phyloP scores from a whole-genome alignment of 176 grass and related monocot genomes.

The Secale cereale region DNA sequence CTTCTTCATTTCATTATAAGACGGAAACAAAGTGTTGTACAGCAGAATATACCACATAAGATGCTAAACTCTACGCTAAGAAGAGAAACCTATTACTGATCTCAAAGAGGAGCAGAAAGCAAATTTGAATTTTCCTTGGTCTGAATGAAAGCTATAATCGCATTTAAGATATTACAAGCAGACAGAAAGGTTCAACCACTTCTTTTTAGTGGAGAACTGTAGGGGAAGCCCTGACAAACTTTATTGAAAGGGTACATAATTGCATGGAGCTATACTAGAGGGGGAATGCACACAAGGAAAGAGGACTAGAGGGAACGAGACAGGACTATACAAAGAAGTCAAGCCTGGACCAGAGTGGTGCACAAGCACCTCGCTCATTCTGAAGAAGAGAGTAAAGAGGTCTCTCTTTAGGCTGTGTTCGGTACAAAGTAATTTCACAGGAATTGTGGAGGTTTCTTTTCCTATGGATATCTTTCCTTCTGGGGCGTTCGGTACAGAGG shows the following conservation, averaged over 20 bases:
- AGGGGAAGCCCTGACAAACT: not conserved
- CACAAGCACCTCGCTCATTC: not conserved
- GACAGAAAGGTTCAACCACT: not conserved
- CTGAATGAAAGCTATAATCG: not conserved
- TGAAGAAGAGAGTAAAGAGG: not conserved
- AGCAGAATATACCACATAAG: not conserved
- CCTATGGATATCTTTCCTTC: not conserved
- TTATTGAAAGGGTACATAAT: not conserved
- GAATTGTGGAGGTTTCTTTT: not conserved
- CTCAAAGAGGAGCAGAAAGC: not conserved
- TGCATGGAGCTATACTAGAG: not conserved
- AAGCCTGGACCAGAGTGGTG: not conserved
- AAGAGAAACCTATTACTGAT: not conserved
- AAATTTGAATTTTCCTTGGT: not conserved
- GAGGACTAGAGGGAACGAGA: not conserved
- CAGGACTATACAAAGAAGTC: not conserved
- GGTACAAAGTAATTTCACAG: not conserved
- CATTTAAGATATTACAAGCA: not conserved
- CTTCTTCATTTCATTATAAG: conserved; percentile 11
- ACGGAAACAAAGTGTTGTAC: not conserved
- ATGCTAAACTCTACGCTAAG: not conserved
- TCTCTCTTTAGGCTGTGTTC: not conserved
- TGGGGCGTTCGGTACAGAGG: not conserved
- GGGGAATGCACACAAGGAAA: not conserved
- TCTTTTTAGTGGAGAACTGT: not conserved